Percentiles rank a stretch among this genome's conserved stretches.
Conservation (phyloP, 2,329 filamentous ascomycete species). For the Botryotinia narcissicola region DNA sequence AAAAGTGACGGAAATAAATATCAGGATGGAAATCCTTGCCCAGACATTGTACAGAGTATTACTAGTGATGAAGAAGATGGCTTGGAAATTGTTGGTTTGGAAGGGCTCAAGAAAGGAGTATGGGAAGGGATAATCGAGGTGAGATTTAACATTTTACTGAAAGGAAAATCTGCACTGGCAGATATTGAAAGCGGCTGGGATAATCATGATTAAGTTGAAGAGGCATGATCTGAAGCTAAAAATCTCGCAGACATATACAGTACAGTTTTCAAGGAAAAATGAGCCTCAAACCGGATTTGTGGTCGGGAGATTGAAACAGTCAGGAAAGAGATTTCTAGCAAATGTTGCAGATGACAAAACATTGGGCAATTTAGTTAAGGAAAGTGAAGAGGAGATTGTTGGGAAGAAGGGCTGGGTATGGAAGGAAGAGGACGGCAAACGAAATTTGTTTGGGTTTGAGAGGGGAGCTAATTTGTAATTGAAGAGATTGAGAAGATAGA, state of each 20-base stretch:
- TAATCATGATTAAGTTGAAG: neutral
- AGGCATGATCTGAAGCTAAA: neutral
- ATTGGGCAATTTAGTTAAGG: conserved; percentile 45
- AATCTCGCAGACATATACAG: conserved; percentile 54
- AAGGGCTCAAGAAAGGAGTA: conserved; percentile 39
- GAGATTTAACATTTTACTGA: conserved; percentile 10
- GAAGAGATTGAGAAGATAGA: conserved; percentile 32
- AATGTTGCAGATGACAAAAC: conserved; percentile 54
- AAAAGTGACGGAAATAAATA: conserved; percentile 41
- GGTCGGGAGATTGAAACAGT: conserved; percentile 49
- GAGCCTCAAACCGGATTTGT: conserved; percentile 49
- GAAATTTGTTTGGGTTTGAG: conserved; percentile 42
- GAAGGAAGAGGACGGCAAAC: conserved; percentile 33
- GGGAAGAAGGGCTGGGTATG: conserved; percentile 48
- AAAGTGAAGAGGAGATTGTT: conserved; percentile 45
- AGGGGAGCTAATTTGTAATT: conserved; percentile 17
- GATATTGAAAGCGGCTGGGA: neutral
- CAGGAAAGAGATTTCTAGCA: conserved; percentile 52
- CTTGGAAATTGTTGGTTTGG: neutral
- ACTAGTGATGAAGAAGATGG: neutral
- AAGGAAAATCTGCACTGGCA: neutral
- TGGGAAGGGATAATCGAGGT: conserved; percentile 54
- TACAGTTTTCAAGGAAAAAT: conserved; percentile 54
- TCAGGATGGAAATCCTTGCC: conserved; percentile 46
- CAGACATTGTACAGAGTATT: conserved; percentile 42